Base-by-base conservation (phyloP, 2,329 filamentous ascomycete genomes). In the Penicillium palitans region DNA sequence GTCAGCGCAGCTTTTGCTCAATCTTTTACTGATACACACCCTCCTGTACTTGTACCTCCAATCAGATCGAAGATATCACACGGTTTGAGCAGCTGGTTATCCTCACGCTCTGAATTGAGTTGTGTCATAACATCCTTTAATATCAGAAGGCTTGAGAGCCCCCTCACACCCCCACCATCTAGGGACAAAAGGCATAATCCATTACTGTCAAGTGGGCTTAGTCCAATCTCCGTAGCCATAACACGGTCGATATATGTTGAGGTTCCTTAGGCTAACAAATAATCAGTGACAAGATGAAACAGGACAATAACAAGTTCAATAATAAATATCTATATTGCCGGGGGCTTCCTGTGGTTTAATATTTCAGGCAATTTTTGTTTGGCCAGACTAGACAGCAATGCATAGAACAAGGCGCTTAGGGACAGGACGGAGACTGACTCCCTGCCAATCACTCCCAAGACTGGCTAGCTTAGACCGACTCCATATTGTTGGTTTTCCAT, bases 141-240 rank as follows among this genome's bases (percentile, higher is more conserved):
- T 29, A 79, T 75, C 13, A 70, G 62, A 0, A 78, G 62, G 0
- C 70, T 70, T 0, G 77, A 78, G 3, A 79, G 62, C 0, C 75
- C 76, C 6, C 76, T 69, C 0, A 79, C 69, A 4, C 76, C 77
- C 2, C 76, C 77, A 13, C 77, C 76, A 61, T 79, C 76, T 6
- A 73, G 60, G 27, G 61, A 60, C 1, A 68, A 13, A 0, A 68
- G 52, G 24, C 64, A 66, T 0, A 67, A 17, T 6, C 65, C 64
- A n/a, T 56, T 37, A 1, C 4, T n/a, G 2, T 62, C 48, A 9
- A 60, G 40, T 2, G 58, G 58, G 6, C 57, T 61, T 3, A 52
- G 44, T 21, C 47, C 47, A n/a, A 19, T 10, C 9, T 8, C n/a
- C 3, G 6, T 17, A 4, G 37, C 1, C 15, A 51, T 35, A 9